These are phyloP conservation scores for Oxyria digyna DNA, from an alignment of 148 eudicot genomes.

Conservation along the genomic window DNA sequence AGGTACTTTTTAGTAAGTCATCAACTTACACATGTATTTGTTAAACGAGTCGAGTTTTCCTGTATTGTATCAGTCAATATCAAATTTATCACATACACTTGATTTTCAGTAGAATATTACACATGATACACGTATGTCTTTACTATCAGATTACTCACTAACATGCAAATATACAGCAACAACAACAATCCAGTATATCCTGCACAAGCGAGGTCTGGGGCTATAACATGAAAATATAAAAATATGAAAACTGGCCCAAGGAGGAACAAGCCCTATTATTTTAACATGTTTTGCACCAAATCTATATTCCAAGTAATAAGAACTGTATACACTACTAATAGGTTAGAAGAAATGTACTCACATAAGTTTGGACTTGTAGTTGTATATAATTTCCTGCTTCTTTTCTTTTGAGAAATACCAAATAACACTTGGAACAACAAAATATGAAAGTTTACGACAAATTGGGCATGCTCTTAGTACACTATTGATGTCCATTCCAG, in stretches of 20 bases:
- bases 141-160: neutral
- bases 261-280: neutral
- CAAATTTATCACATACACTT: neutral
- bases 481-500: constrained; percentile 85
- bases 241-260: neutral
- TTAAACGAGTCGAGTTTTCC: no score
- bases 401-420: constrained; percentile 81
- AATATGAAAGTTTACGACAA: constrained; percentile 90
- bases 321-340: neutral
- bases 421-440: constrained; percentile 92
- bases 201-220: no score
- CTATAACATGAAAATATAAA: neutral
- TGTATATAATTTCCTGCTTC: constrained; percentile 68
- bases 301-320: neutral
- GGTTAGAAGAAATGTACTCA: constrained; percentile 15
- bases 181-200: no score
- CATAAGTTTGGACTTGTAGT: constrained; percentile 78
- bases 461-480: constrained; percentile 92
- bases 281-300: neutral
- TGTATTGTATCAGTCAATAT: neutral
- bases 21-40: no score
- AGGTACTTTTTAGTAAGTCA: no score
- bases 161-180: neutral
- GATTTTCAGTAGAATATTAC: neutral
- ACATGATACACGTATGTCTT: neutral